Evolutionary conservation across 2,329 filamentous ascomycete genomes (phyloP), one percentile per base, ranked within the genome.

Genomic region (Pseudocercospora macadamiae): DNA sequence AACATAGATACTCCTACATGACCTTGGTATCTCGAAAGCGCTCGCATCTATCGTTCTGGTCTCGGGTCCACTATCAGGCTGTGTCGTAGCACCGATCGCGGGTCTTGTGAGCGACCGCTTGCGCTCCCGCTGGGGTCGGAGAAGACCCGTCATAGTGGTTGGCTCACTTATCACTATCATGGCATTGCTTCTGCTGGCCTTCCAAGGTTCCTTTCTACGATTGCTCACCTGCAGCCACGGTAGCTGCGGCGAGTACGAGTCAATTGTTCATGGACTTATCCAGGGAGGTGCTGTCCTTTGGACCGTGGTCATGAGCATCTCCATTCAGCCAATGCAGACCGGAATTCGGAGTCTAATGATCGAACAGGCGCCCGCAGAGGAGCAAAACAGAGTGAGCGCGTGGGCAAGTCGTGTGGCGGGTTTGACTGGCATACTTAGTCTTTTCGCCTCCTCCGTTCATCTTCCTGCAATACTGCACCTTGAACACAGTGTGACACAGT

Each of bases 71-170:
- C 18, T 49, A 25, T 49, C 45, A 2, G 45, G 45, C 12, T 49
- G 45, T 18, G 18, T 49, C 12, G 45, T 49, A 4, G 45, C 45
- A 19, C 45, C 45, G 3, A 16, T 49, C 18, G 28, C 45, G 18
- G 45, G 45, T 18, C 12, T 49, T 28, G n/a, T 49, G 21, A 49
- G 45, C 45, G 45, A 49, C 18, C 45, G 45, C 6, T 30, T 49
- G 23, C 45, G 45, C n/a, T 28, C 45, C 8, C 45, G 45, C 2
- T 49, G 45, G 45, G 45, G 45, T 4, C 23, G 45, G 10, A 26
- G 45, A 7, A 49, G 45, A 25, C 45, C 45, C 2, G 18, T 49
- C 23, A 30, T 49, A 8, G 19, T 30, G 23, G 14, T 9, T 49
- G 45, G 45, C 23, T 21, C 45, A 1, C 16, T 49, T 10, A 18